Evolutionary conservation across 2,329 filamentous ascomycete species (phyloP), one percentile per base, ranked within the genome.

Genomic region (Pezicula radicicola): DNA sequence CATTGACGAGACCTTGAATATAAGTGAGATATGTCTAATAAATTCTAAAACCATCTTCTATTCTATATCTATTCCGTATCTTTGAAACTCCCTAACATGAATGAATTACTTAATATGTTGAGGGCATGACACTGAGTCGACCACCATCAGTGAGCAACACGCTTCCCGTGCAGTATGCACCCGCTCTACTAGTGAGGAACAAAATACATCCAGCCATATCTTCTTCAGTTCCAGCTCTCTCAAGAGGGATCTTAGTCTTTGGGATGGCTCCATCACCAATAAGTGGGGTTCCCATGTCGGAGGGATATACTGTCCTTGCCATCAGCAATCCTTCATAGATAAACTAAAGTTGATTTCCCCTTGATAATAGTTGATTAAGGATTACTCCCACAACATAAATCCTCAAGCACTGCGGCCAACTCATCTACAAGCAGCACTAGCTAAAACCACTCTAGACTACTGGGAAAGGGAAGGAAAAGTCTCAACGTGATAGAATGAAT

Each of bases 161-260:
- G 42, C 52, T 64, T 1, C 65, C 65, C 12, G 59, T 60, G 18
- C 55, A 54, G 54, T 68, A 69, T 15, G 63, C 64, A 13, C 67
- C 67, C 7, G 65, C 66, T 52, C 49, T 59, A 28, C 63, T 64
- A 2, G 68, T 63, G 6, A 72, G 61, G 53, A 76, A 79, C 21
- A 78, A 55, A 15, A 85, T 77, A 1, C 77, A 72, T 66, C 79
- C 78, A 0, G 80, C 83, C 80, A 87, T 87, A 63, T 87, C 84
- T 63, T 80, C 76, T 50, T 86, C 83, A 21, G 72, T 76, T 0
- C 84, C 83, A 2, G 76, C 73, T 42, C 84, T 56, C 41, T 65
- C 54, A 13, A 63, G 46, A 4, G 63, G 64, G 6, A 63, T 59
- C 19, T 50, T 43, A 3, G 52, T 45, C 8, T 55, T 56, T 12